phyloP scores from a whole-genome alignment of 768 basidiomycete genomes.

The Sarcodon aspratus region DNA sequence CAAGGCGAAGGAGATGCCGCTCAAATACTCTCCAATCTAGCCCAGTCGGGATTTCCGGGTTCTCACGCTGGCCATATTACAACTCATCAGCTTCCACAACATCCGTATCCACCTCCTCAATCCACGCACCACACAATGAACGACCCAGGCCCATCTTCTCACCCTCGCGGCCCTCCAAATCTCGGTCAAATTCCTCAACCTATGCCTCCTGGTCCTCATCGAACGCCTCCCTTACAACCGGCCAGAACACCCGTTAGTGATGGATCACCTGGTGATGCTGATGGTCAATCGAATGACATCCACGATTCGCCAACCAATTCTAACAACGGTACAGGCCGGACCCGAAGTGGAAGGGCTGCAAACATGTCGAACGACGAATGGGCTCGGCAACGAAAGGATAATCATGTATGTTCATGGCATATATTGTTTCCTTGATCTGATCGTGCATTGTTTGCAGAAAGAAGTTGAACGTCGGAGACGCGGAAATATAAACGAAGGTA shows the following conservation, averaged over 20 bases:
- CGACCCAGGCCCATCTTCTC: slow-evolving; percentile 19
- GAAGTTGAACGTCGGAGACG: slow-evolving; percentile 93
- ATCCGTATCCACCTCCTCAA: slow-evolving; percentile 6
- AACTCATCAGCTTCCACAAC: slow-evolving; percentile 7
- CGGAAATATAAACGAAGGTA: slow-evolving; percentile 94
- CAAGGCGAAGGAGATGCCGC: neutral
- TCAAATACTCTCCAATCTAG: neutral
- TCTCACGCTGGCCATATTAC: slow-evolving; percentile 9
- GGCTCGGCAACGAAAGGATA: slow-evolving; percentile 30
- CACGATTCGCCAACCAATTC: slow-evolving; percentile 1
- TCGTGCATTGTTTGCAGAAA: slow-evolving; percentile 47
- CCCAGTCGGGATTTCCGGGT: neutral
- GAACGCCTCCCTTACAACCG: neutral
- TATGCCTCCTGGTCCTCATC: slow-evolving; percentile 1
- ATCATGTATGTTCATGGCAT: slow-evolving; percentile 24
- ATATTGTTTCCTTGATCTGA: neutral
- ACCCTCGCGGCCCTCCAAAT: slow-evolving; percentile 17
- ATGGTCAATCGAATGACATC: slow-evolving; percentile 3
- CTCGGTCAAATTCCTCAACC: slow-evolving; percentile 9
- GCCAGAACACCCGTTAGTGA: slow-evolving; percentile 3
- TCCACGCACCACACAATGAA: slow-evolving; percentile 4
- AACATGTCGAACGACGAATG: slow-evolving; percentile 27
- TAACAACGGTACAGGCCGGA: slow-evolving; percentile 7
- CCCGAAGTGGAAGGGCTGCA: slow-evolving; percentile 15
- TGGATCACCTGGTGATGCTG: slow-evolving; percentile 4